Conservation (phyloP, 768 basidiomycete genomes). For the Psilocybe cyanescens region DNA sequence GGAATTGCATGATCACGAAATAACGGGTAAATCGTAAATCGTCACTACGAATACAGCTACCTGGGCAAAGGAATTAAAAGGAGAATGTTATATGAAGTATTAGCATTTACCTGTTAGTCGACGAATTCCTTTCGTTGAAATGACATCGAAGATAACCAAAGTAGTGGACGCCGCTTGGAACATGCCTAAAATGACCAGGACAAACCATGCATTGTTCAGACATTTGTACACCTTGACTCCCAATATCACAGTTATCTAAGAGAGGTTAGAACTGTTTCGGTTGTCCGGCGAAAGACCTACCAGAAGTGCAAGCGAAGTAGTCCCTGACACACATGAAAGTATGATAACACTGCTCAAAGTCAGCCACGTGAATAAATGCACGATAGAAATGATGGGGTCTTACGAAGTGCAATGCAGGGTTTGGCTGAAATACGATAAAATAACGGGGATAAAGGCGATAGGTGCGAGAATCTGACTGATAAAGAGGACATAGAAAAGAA, state of each 20-base stretch:
- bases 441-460: constrained; percentile 42
- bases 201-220: constrained; percentile 58
- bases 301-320: constrained; percentile 42
- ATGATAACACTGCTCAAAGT: constrained; percentile 36
- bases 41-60: constrained; percentile 47
- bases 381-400: constrained; percentile 20
- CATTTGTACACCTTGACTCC: constrained; percentile 72
- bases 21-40: constrained; percentile 39
- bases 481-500: constrained; percentile 59
- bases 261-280: background rate
- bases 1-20: constrained; percentile 51
- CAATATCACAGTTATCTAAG: constrained; percentile 62
- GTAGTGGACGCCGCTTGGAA: constrained; percentile 46
- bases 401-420: constrained; percentile 50
- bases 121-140: constrained; percentile 39
- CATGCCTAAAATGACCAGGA: constrained; percentile 45
- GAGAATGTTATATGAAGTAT: background rate
- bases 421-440: constrained; percentile 49
- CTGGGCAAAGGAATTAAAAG: constrained; percentile 31
- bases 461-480: constrained; percentile 58
- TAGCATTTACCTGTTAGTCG: constrained; percentile 48
- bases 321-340: constrained; percentile 37
- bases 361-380: constrained; percentile 5
- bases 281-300: constrained; percentile 24
- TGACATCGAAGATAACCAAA: constrained; percentile 46